Evolutionary conservation across 441 rosid genomes (phyloP), one percentile per base, ranked within the genome.

Genomic region (Corymbia citriodora): DNA sequence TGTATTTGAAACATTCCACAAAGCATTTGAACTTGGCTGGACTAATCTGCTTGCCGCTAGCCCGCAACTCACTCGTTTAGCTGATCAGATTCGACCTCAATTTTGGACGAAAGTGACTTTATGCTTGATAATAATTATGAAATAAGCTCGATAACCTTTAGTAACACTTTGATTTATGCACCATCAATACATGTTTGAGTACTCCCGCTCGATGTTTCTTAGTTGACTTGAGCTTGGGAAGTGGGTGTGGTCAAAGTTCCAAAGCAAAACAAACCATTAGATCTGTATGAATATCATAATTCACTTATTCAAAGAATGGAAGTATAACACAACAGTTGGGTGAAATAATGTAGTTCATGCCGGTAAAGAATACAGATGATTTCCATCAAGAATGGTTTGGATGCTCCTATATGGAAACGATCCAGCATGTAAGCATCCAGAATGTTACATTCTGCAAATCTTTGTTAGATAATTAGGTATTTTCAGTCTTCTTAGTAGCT

Each of bases 401-500:
- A 79, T 45, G 85, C 85, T 27, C 52, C 52, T 79, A 21, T 7
- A 40, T 21, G 16, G 83, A 40, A 74, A 74, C 3, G 29, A 74
- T 48, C 18, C n/a, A 79, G 85, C 10, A 36, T 36, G 27, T 19
- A 36, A 72, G 49, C 49, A 45, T 40, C 50, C 0, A 29, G 85
- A 45, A 79, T 79, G 85, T 40, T 45, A 40, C 18, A 79, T 79
- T 45, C 85, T 3, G 3, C 85, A 79, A 79, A 79, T 74, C 29
- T 79, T 40, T 79, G 52, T 79, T 36, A 48, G 85, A 45, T 40
- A 40, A 40, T 79, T 79, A 21, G 85, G 52, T 79, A 45, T 79
- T 45, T 70, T 89, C 82, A 90, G 89, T 61, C 88, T 87, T 93
- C 87, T 45, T 87, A 89, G 91, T 92, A 89, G 91, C 90, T 93